Evolutionary conservation across 345 rosid species (phyloP), one percentile per base, ranked within the genome.

Genomic region (Xanthoceras sorbifolium): DNA sequence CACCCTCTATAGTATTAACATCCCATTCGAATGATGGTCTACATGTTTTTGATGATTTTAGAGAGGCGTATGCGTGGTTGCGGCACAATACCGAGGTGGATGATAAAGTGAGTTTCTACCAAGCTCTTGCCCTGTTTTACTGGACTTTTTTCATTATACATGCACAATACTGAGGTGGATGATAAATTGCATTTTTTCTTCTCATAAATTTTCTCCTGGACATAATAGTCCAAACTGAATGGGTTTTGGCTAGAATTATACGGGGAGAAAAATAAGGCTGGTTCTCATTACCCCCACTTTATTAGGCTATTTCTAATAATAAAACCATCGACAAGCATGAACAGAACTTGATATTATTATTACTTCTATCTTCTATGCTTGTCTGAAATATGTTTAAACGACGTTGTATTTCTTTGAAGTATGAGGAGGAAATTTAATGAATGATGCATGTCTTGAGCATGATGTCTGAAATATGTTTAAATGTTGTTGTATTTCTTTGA

Each of bases 51-150:
- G 98, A 96, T 86, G 99, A 96, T 86, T 96, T 96, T 78, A 94
- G 99, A 81, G 99, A 96, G 91, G 97, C 97, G 68, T 93, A 93
- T 83, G 90, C 92, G 34, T 96, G 99, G 98, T 75, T 96, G 75
- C 60, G 97, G 82, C 99, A 96, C 87, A 96, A 96, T 65, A 93
- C 99, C n/a, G 99, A 96, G 59, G 97, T 92, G 54, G 97, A 96
- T 91, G 99, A 96, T 75, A 96, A 96, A 79, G 99, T 93, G 84
- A 86, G 90, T 84, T 67, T 63, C 50, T 11, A 23, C 32, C 40
- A 59, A 25, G 26, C 26, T 59, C 10, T 42, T 28, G 62, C 15
- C 31, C 28, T 50, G 10, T 42, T 72, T 15, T 55, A n/a, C 38
- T 23, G 48, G 11, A 52, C 11, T 29, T n/a, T 26, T 48, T 20